phyloP scores from a whole-genome alignment of 78 protist species.

The Salpingoeca rosetta region DNA sequence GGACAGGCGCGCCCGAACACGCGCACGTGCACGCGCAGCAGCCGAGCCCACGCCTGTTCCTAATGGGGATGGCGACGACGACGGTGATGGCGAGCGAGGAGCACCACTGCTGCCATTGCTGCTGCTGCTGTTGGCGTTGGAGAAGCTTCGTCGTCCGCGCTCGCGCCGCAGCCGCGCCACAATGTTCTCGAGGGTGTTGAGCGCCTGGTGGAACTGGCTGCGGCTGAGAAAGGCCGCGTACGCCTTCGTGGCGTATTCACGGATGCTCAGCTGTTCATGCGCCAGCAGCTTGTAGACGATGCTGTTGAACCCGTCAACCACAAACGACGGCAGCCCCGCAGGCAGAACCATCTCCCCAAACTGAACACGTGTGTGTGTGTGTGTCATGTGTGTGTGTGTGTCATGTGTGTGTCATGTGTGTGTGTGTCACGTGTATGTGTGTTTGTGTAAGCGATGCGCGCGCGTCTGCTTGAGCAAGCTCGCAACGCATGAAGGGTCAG shows the following conservation, averaged over 20 bases:
- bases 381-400: not conserved
- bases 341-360: not conserved
- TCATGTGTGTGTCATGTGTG: not conserved
- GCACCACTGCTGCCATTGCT: too few relatives aligned
- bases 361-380: not conserved
- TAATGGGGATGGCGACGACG: too few relatives aligned
- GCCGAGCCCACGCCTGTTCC: too few relatives aligned
- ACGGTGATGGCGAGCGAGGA: too few relatives aligned
- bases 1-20: too few relatives aligned
- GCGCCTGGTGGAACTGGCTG: not conserved
- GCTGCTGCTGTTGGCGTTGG: too few relatives aligned
- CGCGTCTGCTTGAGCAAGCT: not conserved
- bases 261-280: slow-evolving; percentile 18
- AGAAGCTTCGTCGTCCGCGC: too few relatives aligned
- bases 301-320: not conserved
- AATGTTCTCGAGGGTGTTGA: not conserved
- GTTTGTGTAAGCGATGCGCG: not conserved
- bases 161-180: not conserved
- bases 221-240: slow-evolving; percentile 3
- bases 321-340: not conserved
- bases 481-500: too few relatives aligned
- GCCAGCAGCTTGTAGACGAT: not conserved
- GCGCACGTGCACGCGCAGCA: too few relatives aligned
- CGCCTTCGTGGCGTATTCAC: slow-evolving; percentile 14
- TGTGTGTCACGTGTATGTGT: not conserved